Base-by-base conservation (phyloP, 352 stramenopile genomes). In the Pythium phragmiticola region DNA sequence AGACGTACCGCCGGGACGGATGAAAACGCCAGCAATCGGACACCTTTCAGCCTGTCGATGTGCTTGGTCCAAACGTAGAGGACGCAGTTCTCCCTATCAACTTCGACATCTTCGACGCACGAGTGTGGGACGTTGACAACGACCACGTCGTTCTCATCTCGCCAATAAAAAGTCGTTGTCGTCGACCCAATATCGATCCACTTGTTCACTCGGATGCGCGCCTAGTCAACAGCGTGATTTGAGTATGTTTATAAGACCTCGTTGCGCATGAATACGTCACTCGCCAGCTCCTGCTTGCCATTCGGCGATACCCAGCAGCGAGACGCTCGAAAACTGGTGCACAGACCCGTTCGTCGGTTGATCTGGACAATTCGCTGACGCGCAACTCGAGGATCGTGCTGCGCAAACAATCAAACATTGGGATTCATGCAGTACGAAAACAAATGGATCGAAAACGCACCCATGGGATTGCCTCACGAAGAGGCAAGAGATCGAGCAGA, bases 121-220 rank as follows among this genome's bases (percentile, higher is more conserved):
- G 50, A 66, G 50, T 83, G 77, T 8, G 80, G 80, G 14, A 89
- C 64, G 43, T 89, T 89, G 46, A 80, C 70, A 21, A 89, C 65
- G 9, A 73, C 76, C 0, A 76, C 78, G 34, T 84, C 67, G 33
- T n/a, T 62, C 3, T 60, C 58, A 9, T 76, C 57, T 13, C 70
- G 72, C 43, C 72, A 78, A 57, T 89, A 89, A 43, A 87, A 87
- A 2, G 68, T 85, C 33, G 72, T 69, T 7, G 66, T 82, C 0
- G 62, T 80, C 1, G 54, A 65, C 0, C 80, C 78, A 53, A 87
- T 69, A 57, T 89, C 80, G 17, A 85, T 49, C 78, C 78, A 87
- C 39, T 76, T 67, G 46, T 87, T 77, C 9, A 86, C 70, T 46
- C 57, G 52, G 48, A 82, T 69, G 5, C 69, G 74, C 12, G 68